Evolutionary conservation across 2,329 filamentous ascomycete genomes (phyloP).

Genomic region (Fusarium newnesense): DNA sequence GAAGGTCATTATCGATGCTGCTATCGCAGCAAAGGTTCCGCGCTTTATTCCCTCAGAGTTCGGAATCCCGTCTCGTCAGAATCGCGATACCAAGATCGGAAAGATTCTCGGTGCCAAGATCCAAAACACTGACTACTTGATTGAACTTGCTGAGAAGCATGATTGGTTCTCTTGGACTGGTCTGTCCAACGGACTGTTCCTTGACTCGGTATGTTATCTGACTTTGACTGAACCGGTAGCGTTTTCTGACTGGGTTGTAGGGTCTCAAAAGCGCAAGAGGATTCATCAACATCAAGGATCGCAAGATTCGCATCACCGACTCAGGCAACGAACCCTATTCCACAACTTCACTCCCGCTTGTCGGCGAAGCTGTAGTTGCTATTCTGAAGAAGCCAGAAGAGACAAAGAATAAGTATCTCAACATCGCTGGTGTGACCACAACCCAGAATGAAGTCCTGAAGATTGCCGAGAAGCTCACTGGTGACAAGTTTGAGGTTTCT

Average conservation of each 20-base stretch:
- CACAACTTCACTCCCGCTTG: background rate
- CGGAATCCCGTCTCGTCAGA: constrained; percentile 5
- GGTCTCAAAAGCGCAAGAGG: background rate
- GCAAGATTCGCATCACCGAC: constrained; percentile 12
- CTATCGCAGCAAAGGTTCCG: background rate
- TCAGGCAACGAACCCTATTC: constrained; percentile 12
- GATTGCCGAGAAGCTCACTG: background rate
- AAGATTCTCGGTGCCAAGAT: background rate
- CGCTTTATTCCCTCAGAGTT: constrained; percentile 13
- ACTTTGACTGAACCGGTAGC: accelerated
- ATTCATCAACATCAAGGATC: constrained; percentile 2
- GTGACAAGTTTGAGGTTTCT: constrained; percentile 7
- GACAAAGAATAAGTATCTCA: constrained; percentile 4
- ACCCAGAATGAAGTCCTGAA: constrained; percentile 3
- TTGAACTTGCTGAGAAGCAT: constrained; percentile 6
- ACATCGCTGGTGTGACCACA: constrained; percentile 5
- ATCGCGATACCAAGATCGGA: constrained; percentile 4
- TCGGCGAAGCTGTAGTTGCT: background rate
- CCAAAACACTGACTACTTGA: constrained; percentile 10
- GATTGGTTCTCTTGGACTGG: constrained; percentile 19
- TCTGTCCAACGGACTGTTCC: background rate
- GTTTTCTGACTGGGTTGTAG: background rate
- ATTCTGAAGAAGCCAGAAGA: background rate
- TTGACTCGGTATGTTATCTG: background rate
- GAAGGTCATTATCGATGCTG: background rate